Evolutionary conservation across 148 eudicot genomes (phyloP).

Genomic region (Polygonum aviculare): DNA sequence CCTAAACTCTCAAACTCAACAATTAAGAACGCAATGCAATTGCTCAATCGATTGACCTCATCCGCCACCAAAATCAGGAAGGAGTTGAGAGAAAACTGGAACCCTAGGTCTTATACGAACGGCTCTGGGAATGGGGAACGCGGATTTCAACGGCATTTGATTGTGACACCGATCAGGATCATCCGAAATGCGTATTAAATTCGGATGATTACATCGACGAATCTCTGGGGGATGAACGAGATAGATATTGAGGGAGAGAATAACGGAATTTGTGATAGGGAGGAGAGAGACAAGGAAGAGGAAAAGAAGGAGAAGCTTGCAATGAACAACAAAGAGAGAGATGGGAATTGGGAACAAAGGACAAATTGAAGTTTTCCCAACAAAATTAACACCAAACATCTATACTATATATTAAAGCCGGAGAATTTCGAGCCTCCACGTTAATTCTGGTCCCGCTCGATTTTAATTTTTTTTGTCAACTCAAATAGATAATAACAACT

Average conservation of each 20-base stretch:
- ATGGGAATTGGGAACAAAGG: background rate
- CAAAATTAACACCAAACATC: background rate
- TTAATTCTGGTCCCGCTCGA: no score
- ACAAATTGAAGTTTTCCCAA: background rate
- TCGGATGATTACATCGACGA: background rate
- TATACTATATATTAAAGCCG: no score
- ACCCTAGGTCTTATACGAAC: slow-evolving; percentile 21
- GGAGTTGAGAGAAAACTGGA: background rate
- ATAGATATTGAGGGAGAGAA: slow-evolving; percentile 10
- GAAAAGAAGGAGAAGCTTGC: slow-evolving; percentile 15
- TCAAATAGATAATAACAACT: no score
- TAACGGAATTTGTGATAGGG: slow-evolving; percentile 9
- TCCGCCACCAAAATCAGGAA: background rate
- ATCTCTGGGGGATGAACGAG: slow-evolving; percentile 5
- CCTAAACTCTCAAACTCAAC: slow-evolving; percentile 7
- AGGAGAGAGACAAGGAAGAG: slow-evolving; percentile 11
- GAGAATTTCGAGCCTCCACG: no score
- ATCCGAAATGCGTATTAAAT: slow-evolving; percentile 9
- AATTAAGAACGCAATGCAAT: background rate
- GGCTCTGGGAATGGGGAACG: background rate
- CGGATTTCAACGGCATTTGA: background rate
- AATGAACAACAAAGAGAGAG: background rate
- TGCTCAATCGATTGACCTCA: background rate
- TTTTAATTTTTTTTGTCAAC: no score
- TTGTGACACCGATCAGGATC: slow-evolving; percentile 9